Percentiles rank a stretch among this genome's conserved stretches.
These are phyloP conservation scores for Irpex sp. DNA, from an alignment of 1,284 basidiomycete species.

Conservation along the genomic window DNA sequence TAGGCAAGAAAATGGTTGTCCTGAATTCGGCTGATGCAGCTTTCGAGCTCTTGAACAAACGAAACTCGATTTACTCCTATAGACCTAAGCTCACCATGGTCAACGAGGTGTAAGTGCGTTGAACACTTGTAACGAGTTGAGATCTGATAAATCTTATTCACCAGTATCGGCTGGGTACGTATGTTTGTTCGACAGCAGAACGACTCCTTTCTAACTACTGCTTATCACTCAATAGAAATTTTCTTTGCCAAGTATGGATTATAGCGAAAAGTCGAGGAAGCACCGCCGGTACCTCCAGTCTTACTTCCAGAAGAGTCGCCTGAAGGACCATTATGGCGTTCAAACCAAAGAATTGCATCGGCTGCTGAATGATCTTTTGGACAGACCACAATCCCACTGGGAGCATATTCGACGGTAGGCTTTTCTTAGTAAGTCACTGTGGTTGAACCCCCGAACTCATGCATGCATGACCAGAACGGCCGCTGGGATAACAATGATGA, in stretches of 20 bases:
- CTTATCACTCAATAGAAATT: neutral
- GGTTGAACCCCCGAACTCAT: neutral
- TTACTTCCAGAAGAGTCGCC: neutral
- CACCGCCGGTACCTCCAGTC: neutral
- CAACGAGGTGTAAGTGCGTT: neutral
- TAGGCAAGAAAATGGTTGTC: neutral
- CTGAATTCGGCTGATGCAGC: neutral
- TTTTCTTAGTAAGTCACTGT: neutral
- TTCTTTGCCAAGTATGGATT: neutral
- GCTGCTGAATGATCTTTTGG: neutral
- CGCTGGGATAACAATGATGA: constrained; percentile 10
- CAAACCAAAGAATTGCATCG: neutral
- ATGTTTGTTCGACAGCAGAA: neutral
- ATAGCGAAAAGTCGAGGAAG: neutral
- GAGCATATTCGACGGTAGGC: neutral
- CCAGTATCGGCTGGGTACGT: neutral
- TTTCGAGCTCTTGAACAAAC: neutral
- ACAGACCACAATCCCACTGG: neutral
- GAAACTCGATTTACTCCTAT: neutral
- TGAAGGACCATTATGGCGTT: neutral
- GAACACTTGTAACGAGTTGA: neutral
- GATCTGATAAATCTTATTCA: neutral
- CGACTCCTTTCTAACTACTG: neutral
- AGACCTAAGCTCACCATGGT: neutral
- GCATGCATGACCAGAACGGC: constrained; percentile 9